phyloP scores from a whole-genome alignment of 305 asterid species.

The Plantago rigida region DNA sequence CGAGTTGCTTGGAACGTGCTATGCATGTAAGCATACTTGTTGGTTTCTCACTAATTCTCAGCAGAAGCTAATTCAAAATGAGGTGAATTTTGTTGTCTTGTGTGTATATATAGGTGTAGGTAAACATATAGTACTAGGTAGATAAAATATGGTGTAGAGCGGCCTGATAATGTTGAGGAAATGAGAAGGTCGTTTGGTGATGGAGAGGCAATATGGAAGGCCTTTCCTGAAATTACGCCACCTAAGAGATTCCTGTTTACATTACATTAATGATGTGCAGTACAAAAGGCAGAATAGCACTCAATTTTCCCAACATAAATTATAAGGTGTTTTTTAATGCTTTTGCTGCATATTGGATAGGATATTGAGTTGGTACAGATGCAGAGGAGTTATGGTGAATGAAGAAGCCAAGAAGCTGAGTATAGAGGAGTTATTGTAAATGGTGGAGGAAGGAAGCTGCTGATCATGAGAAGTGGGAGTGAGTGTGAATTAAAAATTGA shows the following conservation, averaged over 20 bases:
- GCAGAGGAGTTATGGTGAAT: conserved; percentile 1
- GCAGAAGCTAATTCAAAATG: neutral
- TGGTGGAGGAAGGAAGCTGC: too few species aligned
- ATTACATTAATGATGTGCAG: neutral
- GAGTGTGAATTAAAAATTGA: conserved; percentile 7
- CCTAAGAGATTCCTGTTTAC: neutral
- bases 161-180: conserved; percentile 1
- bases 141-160: neutral
- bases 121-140: neutral
- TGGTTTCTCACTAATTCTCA: too few species aligned
- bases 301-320: neutral
- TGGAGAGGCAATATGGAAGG: neutral
- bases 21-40: conserved; percentile 55
- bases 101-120: neutral
- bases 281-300: neutral
- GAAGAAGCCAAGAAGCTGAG: neutral
- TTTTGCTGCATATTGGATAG: too few species aligned
- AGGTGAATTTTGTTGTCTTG: neutral
- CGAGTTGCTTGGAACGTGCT: conserved; percentile 46
- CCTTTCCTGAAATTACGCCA: conserved; percentile 7
- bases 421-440: neutral
- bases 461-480: neutral
- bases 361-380: conserved; percentile 1
- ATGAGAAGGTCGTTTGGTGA: conserved; percentile 4
- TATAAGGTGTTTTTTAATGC: too few species aligned